Evolutionary conservation across 805 yeast species (phyloP).

Genomic region (Monosporozyma servazzii): DNA sequence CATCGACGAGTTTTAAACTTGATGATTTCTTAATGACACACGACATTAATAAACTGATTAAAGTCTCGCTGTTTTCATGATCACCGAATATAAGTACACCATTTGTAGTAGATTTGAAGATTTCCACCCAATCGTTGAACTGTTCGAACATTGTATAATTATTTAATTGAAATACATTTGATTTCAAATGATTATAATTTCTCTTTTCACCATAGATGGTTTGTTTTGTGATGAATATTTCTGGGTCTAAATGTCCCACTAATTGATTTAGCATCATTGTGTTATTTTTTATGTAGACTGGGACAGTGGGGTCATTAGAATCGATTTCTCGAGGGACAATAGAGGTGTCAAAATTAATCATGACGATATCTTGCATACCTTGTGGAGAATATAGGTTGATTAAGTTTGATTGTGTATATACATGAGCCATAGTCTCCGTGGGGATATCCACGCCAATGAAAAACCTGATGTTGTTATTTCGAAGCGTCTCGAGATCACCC

Average conservation of each 20-base stretch:
- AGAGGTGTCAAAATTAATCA: conserved; percentile 31
- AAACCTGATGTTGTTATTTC: conserved; percentile 32
- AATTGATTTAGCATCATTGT: conserved; percentile 4
- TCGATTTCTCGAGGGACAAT: neutral
- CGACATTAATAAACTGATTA: conserved; percentile 21
- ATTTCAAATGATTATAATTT: conserved; percentile 7
- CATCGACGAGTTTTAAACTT: conserved; percentile 16
- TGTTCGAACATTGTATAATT: conserved; percentile 16
- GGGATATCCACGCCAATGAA: conserved; percentile 31
- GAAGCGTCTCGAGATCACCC: conserved; percentile 30
- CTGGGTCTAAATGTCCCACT: neutral
- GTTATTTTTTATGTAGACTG: neutral
- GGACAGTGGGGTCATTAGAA: neutral
- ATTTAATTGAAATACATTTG: conserved; percentile 10
- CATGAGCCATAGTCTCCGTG: conserved; percentile 26
- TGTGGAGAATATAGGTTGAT: conserved; percentile 8
- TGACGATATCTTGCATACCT: conserved; percentile 20
- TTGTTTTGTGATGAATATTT: conserved; percentile 1
- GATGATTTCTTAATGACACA: conserved; percentile 20
- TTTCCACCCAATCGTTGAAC: conserved; percentile 24
- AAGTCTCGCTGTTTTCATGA: conserved; percentile 22
- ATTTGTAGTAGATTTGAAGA: conserved; percentile 19
- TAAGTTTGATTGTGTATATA: conserved; percentile 5
- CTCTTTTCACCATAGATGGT: neutral
- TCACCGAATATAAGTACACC: conserved; percentile 19